Percentiles rank a stretch among this genome's conserved stretches.
Conservation (phyloP, 257 asterid genomes). For the Perilla frutescens region DNA sequence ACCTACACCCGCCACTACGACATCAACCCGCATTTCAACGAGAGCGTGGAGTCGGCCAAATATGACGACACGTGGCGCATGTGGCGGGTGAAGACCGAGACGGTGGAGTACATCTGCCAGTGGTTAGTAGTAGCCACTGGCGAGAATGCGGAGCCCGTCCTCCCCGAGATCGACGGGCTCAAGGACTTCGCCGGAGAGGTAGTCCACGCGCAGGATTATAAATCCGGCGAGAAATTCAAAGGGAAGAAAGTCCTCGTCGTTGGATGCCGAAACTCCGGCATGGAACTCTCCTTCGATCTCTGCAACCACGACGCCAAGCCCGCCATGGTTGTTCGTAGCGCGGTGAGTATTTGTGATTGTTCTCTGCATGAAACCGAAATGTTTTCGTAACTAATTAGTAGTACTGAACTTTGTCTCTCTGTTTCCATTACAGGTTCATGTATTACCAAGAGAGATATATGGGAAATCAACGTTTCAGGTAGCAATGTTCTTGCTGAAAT, state of each 20-base stretch:
- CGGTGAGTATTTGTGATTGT: constrained; percentile 51
- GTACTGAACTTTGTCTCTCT: neutral
- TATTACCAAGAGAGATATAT: constrained; percentile 74
- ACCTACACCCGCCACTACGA: constrained; percentile 59
- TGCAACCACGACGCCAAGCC: constrained; percentile 81
- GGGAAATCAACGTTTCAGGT: constrained; percentile 80
- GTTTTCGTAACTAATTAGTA: neutral
- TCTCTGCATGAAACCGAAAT: neutral
- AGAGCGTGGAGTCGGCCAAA: constrained; percentile 73
- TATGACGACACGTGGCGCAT: constrained; percentile 66
- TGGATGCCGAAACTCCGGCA: constrained; percentile 92
- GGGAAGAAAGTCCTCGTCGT: constrained; percentile 88
- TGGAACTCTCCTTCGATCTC: constrained; percentile 98
- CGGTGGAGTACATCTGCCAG: constrained; percentile 86
- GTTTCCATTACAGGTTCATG: constrained; percentile 65
- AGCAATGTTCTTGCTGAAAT: constrained; percentile 66
- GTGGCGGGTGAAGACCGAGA: constrained; percentile 73
- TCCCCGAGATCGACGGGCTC: constrained; percentile 80
- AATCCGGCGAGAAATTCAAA: constrained; percentile 62
- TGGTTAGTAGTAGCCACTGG: constrained; percentile 92
- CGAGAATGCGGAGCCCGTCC: constrained; percentile 73
- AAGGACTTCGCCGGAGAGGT: constrained; percentile 69
- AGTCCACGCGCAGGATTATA: constrained; percentile 78
- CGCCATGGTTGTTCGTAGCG: constrained; percentile 79
- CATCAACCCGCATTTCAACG: constrained; percentile 71